Conservation (phyloP, 1,284 basidiomycete genomes). For the Microbotryum violaceum region DNA sequence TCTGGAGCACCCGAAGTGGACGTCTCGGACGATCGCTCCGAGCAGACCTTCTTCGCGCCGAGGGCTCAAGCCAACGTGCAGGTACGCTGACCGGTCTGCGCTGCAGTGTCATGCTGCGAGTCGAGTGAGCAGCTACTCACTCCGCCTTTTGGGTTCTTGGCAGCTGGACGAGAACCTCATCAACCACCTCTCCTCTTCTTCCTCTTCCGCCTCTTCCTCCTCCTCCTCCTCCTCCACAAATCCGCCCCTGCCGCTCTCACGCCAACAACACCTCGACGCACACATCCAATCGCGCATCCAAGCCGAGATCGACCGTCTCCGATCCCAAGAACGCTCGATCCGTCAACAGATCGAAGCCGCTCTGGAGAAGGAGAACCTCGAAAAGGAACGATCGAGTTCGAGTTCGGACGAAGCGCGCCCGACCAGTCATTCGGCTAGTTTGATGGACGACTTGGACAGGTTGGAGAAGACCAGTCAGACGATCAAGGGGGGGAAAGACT, state of each 20-base stretch:
- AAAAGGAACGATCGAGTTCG: slow-evolving; percentile 19
- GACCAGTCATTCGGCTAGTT: slow-evolving; percentile 19
- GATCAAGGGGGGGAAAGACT: slow-evolving; percentile 7
- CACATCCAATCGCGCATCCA: slow-evolving; percentile 35
- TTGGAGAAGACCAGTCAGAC: slow-evolving; percentile 15
- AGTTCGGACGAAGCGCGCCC: slow-evolving; percentile 3
- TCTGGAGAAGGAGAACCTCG: slow-evolving; percentile 37
- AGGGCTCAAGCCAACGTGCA: too few relatives aligned
- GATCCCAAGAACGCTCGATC: slow-evolving; percentile 30
- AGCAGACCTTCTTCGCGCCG: neutral
- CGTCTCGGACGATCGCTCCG: neutral
- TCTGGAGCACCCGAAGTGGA: too few relatives aligned
- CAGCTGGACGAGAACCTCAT: slow-evolving; percentile 30
- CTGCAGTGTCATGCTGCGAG: too few relatives aligned
- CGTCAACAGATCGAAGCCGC: slow-evolving; percentile 33
- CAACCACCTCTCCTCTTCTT: slow-evolving; percentile 18
- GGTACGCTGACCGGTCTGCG: too few relatives aligned
- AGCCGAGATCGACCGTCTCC: slow-evolving; percentile 29
- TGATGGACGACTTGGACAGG: slow-evolving; percentile 24
- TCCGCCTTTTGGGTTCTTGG: too few relatives aligned
- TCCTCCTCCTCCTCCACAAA: slow-evolving; percentile 9
- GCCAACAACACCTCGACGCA: slow-evolving; percentile 34
- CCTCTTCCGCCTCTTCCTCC: slow-evolving; percentile 10
- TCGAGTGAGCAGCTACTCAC: too few relatives aligned
- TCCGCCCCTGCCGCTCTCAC: slow-evolving; percentile 21